A percentile compares a stretch with the other conserved stretches of the same genome.
These are phyloP conservation scores for Polygonum aviculare DNA, from an alignment of 148 eudicot genomes.

Conservation along the genomic window DNA sequence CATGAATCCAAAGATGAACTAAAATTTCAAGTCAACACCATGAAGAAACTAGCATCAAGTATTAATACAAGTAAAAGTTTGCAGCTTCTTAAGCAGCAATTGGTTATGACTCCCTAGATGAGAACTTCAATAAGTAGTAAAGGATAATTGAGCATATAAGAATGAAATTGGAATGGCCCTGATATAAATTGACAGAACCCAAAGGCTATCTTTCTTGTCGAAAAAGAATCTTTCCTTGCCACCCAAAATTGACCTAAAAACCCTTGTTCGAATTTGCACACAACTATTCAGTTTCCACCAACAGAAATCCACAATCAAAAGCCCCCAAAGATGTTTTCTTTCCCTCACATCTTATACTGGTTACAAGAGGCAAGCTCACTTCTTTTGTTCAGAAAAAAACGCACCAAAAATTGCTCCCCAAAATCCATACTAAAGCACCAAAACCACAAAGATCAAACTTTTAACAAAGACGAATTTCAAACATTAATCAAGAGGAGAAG, in stretches of 20 bases:
- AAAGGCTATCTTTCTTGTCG: background rate
- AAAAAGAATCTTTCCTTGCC: background rate
- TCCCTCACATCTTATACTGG: background rate
- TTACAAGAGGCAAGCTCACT: background rate
- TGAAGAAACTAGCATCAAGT: background rate
- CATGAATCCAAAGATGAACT: background rate
- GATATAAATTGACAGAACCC: conserved; percentile 1
- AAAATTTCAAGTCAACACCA: background rate
- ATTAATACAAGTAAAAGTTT: background rate
- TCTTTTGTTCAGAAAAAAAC: background rate
- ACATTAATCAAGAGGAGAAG: background rate
- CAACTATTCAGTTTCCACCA: background rate
- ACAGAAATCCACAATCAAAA: background rate
- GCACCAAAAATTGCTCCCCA: background rate
- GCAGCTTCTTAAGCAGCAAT: background rate
- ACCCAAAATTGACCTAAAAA: background rate
- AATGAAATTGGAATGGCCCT: background rate
- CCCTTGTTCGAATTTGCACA: background rate
- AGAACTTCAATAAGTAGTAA: background rate
- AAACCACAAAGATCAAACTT: background rate
- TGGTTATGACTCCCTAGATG: background rate
- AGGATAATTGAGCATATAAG: too few species aligned
- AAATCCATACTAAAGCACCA: background rate
- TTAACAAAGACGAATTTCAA: background rate
- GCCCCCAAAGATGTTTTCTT: background rate